These are phyloP conservation scores for Candida neerlandica DNA, from an alignment of 1,139 yeast genomes.

Conservation along the genomic window DNA sequence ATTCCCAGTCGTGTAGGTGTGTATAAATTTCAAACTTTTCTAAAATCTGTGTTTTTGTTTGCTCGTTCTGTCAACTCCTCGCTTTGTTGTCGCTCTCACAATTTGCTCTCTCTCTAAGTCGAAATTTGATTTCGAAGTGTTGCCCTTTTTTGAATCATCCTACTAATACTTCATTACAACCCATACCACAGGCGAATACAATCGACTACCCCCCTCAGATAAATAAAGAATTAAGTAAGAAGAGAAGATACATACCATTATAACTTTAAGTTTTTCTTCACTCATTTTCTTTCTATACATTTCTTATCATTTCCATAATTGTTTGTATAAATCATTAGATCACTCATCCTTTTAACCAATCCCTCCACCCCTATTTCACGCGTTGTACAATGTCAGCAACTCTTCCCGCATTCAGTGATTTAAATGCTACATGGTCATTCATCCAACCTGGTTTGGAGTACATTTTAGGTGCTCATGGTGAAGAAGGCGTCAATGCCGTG, in stretches of 20 bases:
- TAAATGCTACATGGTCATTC: constrained; percentile 73
- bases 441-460: constrained; percentile 74
- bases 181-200: too few species aligned
- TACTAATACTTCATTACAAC: neutral
- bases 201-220: too few species aligned
- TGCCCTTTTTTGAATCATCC: neutral
- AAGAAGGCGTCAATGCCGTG: constrained; percentile 65
- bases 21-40: neutral
- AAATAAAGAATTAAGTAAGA: too few species aligned
- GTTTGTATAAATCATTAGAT: neutral
- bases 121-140: neutral
- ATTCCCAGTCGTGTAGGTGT: constrained; percentile 1
- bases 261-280: neutral
- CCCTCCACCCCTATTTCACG: neutral
- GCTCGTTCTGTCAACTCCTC: neutral
- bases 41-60: neutral
- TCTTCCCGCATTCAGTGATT: constrained; percentile 45
- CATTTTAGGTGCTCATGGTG: constrained; percentile 67
- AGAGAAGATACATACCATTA: too few species aligned
- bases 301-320: neutral
- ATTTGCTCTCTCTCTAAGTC: too few species aligned
- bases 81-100: too few species aligned
- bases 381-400: constrained; percentile 12
- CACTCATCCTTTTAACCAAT: too few species aligned
- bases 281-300: neutral